Base-by-base conservation (phyloP, 805 yeast species). In the Candida peoriensis region DNA sequence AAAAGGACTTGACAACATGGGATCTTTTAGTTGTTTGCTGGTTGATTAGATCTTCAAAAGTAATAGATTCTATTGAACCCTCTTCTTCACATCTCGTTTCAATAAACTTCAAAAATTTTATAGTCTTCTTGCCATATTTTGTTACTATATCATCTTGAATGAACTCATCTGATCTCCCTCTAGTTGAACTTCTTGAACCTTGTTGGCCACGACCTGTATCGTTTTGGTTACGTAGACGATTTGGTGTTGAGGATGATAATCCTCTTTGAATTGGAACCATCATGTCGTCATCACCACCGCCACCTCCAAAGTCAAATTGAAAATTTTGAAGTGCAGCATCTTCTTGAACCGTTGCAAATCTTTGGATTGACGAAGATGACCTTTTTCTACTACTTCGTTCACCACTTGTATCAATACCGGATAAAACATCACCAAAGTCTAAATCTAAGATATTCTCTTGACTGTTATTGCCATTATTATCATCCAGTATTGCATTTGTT, bases 1-100 rank as follows among this genome's bases (percentile, higher is more conserved):
- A 52, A 33, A 54, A 52, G 2, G 57, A 48, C 18, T 44, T 47
- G n/a, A 42, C 54, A 23, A 48, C 30, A 10, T 44, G 37, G 4
- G 43, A 23, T 33, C 35, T 34, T 11, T 16, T 47, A 21, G 35
- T 32, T 13, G 32, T 30, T 20, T 34, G 30, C 7, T 27, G 28
- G 8, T 42, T 38, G 10, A 52, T 21, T n/a, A 52, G 34, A 6
- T 42, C 33, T 10, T 33, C 34, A 38, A 52, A 51, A 3, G 40
- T 33, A 21, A 51, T 18, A 15, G 19, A 4, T 8, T 27, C 8
- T 5, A 16, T 8, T 1, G 20, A 14, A 3, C 36, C 25, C 8
- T 34, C 33, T 13, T 44, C 54, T 8, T 37, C 41, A 18, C 47
- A 36, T 16, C 50, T 40, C 10, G 40, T 24, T 20, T 45, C 42